phyloP scores from a whole-genome alignment of 2,329 filamentous ascomycete genomes.

The Epichloe baconii region DNA sequence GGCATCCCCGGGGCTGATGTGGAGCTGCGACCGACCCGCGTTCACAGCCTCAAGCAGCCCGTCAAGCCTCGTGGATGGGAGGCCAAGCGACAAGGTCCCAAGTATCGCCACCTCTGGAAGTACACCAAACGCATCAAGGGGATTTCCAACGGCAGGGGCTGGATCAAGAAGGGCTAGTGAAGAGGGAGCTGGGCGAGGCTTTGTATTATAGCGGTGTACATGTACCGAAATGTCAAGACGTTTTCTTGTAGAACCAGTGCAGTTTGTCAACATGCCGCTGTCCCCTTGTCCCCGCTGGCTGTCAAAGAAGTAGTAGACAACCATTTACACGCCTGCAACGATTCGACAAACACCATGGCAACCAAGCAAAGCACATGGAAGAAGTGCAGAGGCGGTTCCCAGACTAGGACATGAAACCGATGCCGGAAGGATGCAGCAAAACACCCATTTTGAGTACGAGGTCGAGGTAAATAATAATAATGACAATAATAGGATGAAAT shows the following conservation, averaged over 20 bases:
- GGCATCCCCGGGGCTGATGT: constrained; percentile 64
- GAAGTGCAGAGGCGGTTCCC: too few relatives aligned
- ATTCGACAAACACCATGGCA: too few relatives aligned
- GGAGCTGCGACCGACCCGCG: constrained; percentile 71
- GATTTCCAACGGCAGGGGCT: constrained; percentile 28
- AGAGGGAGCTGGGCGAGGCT: neutral
- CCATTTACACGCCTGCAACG: too few relatives aligned
- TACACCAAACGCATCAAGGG: constrained; percentile 46
- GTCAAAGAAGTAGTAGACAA: too few relatives aligned
- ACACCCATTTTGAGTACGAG: too few relatives aligned
- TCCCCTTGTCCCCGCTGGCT: too few relatives aligned
- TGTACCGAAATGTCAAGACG: neutral
- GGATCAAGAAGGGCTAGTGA: constrained; percentile 21
- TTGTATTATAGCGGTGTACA: constrained; percentile 7
- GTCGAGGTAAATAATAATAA: too few relatives aligned
- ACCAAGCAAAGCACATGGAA: too few relatives aligned
- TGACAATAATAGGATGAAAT: too few relatives aligned
- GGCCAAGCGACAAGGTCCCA: constrained; percentile 49
- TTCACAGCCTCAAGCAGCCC: constrained; percentile 52
- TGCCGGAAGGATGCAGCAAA: too few relatives aligned
- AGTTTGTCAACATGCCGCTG: neutral
- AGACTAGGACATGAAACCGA: too few relatives aligned
- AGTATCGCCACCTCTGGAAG: constrained; percentile 53
- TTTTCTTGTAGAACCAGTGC: neutral
- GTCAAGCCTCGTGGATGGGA: constrained; percentile 53